These are phyloP conservation scores for Phytophthora gonapodyides DNA, from an alignment of 352 stramenopile genomes.

Conservation along the genomic window DNA sequence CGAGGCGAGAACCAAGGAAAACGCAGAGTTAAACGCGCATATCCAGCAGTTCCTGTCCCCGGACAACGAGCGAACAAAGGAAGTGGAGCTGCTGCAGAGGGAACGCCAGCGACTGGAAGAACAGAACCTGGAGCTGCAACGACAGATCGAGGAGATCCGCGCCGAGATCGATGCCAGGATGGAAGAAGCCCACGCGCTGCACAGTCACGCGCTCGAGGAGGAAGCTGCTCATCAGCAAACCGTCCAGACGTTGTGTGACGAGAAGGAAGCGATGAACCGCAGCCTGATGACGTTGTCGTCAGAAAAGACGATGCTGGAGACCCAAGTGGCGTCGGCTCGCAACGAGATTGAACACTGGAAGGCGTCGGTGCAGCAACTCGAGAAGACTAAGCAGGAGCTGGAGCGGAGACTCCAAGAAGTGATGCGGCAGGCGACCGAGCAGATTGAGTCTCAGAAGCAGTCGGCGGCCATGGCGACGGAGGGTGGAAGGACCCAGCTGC, in stretches of 20 bases:
- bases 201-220: constrained; percentile 50
- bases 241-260: constrained; percentile 51
- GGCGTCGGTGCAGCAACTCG: constrained; percentile 38
- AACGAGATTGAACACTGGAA: constrained; percentile 47
- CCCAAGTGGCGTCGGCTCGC: constrained; percentile 49
- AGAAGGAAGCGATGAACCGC: constrained; percentile 69
- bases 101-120: constrained; percentile 67
- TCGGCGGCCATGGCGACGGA: constrained; percentile 46
- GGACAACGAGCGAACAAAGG: constrained; percentile 54
- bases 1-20: constrained; percentile 56
- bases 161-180: constrained; percentile 50
- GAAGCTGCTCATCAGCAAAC: constrained; percentile 54
- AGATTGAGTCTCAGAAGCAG: constrained; percentile 55
- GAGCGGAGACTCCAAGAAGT: constrained; percentile 57
- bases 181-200: constrained; percentile 48
- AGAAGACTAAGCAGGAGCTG: constrained; percentile 57
- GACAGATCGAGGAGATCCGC: constrained; percentile 49
- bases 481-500: constrained; percentile 47
- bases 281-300: constrained; percentile 47
- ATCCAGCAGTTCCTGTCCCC: constrained; percentile 61
- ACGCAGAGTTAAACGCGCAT: constrained; percentile 50
- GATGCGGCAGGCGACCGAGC: constrained; percentile 52
- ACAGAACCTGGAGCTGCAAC: constrained; percentile 53
- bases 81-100: constrained; percentile 56
- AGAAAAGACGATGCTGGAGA: constrained; percentile 59